Base-by-base conservation (phyloP, 1,284 basidiomycete genomes). In the Wolfiporia cocos region DNA sequence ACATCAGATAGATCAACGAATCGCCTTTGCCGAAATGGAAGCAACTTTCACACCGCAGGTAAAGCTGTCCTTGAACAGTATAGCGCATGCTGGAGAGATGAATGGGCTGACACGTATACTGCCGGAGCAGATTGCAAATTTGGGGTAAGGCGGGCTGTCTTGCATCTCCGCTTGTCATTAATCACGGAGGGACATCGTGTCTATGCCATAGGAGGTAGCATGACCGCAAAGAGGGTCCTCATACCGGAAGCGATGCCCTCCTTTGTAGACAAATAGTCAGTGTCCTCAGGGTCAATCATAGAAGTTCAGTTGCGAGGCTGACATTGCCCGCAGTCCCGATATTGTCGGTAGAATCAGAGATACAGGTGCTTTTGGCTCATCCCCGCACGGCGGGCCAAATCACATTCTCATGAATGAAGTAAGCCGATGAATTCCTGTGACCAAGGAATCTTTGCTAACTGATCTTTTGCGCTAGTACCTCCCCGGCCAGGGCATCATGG, bases 401-500 rank as follows among this genome's bases (percentile, higher is more conserved):
- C 90, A 96, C 65, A 74, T 95, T 47, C 83, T 94, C 45, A 67
- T 93, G 53, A 92, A 91, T 57, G 87, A 92, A 68, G 83, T 81
- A 48, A 37, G 65, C 46, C 22, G 12, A 42, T 30, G 18, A 28
- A 24, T 21, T 37, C 21, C 31, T 12, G 18, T 43, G 19, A 17
- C 31, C 31, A 11, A 10, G 31, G 18, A 19, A 24, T 5, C 17
- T 15, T 2, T 20, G 4, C 34, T 36, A 17, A 42, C 33, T 7
- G 14, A 19, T 33, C 34, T 10, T 7, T n/a, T n/a, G n/a, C n/a
- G n/a, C n/a, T 49, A 90, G 85, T 97, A 97, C 59, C 69, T 77
- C 20, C 75, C 91, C 5, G 89, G 89, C 1, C 92, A 97, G 66
- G 94, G 94, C 17, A 98, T 98, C 49, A 86, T 90, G 73, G 89